Percentiles rank a stretch among this genome's conserved stretches.
Evolutionary conservation across 2,329 filamentous ascomycete species (phyloP).

Genomic region (Ophiocordyceps robertsii): DNA sequence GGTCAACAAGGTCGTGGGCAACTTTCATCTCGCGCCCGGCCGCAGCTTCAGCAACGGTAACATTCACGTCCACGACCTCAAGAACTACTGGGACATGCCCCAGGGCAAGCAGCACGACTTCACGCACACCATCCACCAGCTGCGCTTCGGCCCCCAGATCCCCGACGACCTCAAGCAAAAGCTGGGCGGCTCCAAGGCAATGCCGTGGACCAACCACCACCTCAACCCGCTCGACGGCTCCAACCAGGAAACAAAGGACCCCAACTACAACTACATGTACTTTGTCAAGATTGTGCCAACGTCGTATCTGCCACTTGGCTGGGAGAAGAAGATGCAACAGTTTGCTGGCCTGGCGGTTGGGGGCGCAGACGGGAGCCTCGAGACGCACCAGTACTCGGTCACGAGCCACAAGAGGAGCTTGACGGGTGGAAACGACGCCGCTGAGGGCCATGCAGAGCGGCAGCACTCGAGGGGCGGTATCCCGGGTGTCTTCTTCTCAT

Average conservation of each 20-base stretch:
- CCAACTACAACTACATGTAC: conserved; percentile 96
- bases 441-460: conserved; percentile 84
- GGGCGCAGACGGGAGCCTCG: conserved; percentile 63
- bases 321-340: conserved; percentile 46
- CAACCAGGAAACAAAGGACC: conserved; percentile 62
- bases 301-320: conserved; percentile 83
- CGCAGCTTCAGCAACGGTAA: conserved; percentile 93
- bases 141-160: conserved; percentile 87
- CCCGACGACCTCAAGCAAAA: conserved; percentile 56
- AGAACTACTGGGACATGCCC: conserved; percentile 77
- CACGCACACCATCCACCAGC: conserved; percentile 72
- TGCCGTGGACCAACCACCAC: conserved; percentile 77
- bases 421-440: conserved; percentile 66
- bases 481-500: conserved; percentile 96
- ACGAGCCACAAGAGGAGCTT: conserved; percentile 92
- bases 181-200: conserved; percentile 34
- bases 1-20: conserved; percentile 97
- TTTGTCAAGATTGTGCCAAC: conserved; percentile 98
- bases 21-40: conserved; percentile 96
- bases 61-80: conserved; percentile 94
- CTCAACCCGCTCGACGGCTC: conserved; percentile 80
- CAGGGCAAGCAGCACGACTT: conserved; percentile 68
- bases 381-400: conserved; percentile 97
- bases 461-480: conserved; percentile 84
- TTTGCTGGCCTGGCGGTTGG: conserved; percentile 26